Percentiles rank a stretch among this genome's conserved stretches.
Conservation (phyloP, 345 rosid genomes). For the Schrenkiella parvula region DNA sequence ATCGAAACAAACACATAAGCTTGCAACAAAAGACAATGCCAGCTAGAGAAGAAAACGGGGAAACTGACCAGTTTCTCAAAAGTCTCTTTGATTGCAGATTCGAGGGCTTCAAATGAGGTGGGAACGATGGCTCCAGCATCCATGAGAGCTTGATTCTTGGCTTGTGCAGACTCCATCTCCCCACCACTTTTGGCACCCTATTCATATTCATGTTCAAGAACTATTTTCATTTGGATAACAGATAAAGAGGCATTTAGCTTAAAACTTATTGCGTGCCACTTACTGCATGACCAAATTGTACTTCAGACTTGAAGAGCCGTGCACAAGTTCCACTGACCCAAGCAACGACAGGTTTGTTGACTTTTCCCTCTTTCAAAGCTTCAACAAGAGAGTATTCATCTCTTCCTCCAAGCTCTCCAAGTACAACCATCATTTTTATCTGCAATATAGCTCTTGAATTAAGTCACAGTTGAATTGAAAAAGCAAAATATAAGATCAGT, state of each 20-base stretch:
- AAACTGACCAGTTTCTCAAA: constrained; percentile 78
- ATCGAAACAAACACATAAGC: background rate
- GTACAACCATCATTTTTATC: constrained; percentile 95
- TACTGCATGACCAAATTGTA: constrained; percentile 99
- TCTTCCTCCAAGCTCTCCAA: constrained; percentile 97
- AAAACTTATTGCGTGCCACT: constrained; percentile 33
- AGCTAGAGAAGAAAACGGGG: background rate
- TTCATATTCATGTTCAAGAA: constrained; percentile 16
- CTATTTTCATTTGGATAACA: background rate
- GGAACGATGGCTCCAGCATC: constrained; percentile 97
- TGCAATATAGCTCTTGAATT: constrained; percentile 31
- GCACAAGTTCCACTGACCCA: constrained; percentile 99
- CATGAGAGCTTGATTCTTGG: constrained; percentile 88
- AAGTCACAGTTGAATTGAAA: background rate
- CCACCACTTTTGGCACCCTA: constrained; percentile 99
- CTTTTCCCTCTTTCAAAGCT: constrained; percentile 91
- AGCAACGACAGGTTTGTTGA: constrained; percentile 93
- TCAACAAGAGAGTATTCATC: constrained; percentile 98
- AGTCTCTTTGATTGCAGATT: constrained; percentile 73
- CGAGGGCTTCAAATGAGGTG: constrained; percentile 85
- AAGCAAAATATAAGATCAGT: background rate
- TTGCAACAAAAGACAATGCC: background rate
- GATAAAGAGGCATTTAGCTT: background rate
- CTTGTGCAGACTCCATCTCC: constrained; percentile 99
- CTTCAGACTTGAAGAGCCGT: constrained; percentile 93